These are phyloP conservation scores for Canavalia gladiata DNA, from an alignment of 306 rosid genomes.

Conservation along the genomic window DNA sequence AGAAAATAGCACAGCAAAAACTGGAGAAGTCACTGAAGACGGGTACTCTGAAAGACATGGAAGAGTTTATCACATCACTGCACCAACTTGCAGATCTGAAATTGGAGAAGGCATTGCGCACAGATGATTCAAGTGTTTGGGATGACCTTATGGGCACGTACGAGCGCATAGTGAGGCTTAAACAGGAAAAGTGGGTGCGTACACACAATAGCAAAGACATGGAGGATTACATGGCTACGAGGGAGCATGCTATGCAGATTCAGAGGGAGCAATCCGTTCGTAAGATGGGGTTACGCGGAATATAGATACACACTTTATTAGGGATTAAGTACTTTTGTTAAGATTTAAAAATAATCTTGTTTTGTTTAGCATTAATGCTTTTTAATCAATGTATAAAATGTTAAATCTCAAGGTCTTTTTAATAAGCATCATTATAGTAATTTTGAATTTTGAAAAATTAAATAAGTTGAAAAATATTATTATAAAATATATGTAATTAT, in stretches of 20 bases:
- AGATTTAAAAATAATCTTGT: too few relatives aligned
- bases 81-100: constrained; percentile 43
- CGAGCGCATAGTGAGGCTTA: constrained; percentile 28
- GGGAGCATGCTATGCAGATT: neutral
- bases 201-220: neutral
- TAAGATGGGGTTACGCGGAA: neutral
- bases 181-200: constrained; percentile 10
- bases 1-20: constrained; percentile 38
- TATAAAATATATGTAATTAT: too few relatives aligned
- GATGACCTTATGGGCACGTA: constrained; percentile 24
- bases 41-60: constrained; percentile 30
- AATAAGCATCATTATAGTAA: too few relatives aligned
- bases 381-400: too few relatives aligned
- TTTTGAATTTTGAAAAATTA: too few relatives aligned
- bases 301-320: neutral
- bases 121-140: constrained; percentile 32
- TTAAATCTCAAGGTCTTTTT: too few relatives aligned
- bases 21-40: constrained; percentile 39
- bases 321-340: too few relatives aligned
- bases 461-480: too few relatives aligned
- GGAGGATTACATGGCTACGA: neutral
- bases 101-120: constrained; percentile 39
- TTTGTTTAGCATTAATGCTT: too few relatives aligned
- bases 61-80: constrained; percentile 11
- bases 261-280: constrained; percentile 12